Evolutionary conservation across 1,284 basidiomycete genomes (phyloP).

Genomic region (Phylloboletellus chloephorus): DNA sequence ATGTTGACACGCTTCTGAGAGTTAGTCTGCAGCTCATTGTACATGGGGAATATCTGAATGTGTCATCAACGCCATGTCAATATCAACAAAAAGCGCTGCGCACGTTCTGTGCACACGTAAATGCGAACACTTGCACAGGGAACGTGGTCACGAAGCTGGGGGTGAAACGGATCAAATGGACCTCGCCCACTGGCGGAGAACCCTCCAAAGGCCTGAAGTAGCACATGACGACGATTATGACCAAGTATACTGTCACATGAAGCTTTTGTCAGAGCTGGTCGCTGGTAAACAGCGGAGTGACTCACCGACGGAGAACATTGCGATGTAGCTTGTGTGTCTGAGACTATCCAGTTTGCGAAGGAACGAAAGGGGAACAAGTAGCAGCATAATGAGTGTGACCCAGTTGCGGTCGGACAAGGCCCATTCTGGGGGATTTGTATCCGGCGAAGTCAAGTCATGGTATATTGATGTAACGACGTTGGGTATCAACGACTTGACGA

Average conservation of each 20-base stretch:
- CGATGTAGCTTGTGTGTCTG: slow-evolving; percentile 80
- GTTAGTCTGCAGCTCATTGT: slow-evolving; percentile 86
- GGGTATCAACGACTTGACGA: slow-evolving; percentile 92
- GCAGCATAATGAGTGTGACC: slow-evolving; percentile 78
- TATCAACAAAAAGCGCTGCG: slow-evolving; percentile 22
- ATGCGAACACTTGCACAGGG: slow-evolving; percentile 94
- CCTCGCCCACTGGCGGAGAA: slow-evolving; percentile 56
- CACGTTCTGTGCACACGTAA: slow-evolving; percentile 89
- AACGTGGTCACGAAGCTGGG: slow-evolving; percentile 80
- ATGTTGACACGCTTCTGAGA: slow-evolving; percentile 81
- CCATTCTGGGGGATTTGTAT: slow-evolving; percentile 66
- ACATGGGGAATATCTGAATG: slow-evolving; percentile 82
- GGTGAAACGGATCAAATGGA: slow-evolving; percentile 66
- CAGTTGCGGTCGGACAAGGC: slow-evolving; percentile 76
- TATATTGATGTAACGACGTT: slow-evolving; percentile 85
- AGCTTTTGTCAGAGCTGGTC: slow-evolving; percentile 7
- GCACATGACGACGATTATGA: slow-evolving; percentile 68
- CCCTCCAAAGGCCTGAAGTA: slow-evolving; percentile 68
- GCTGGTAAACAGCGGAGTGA: background rate
- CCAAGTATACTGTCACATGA: slow-evolving; percentile 55
- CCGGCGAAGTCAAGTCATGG: slow-evolving; percentile 64
- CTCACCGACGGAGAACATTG: slow-evolving; percentile 80
- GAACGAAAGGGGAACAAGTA: slow-evolving; percentile 86
- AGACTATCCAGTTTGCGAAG: slow-evolving; percentile 79
- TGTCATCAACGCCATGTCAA: slow-evolving; percentile 23